Evolutionary conservation across 2,329 filamentous ascomycete species (phyloP).

Genomic region (Zymoseptoria brevis): DNA sequence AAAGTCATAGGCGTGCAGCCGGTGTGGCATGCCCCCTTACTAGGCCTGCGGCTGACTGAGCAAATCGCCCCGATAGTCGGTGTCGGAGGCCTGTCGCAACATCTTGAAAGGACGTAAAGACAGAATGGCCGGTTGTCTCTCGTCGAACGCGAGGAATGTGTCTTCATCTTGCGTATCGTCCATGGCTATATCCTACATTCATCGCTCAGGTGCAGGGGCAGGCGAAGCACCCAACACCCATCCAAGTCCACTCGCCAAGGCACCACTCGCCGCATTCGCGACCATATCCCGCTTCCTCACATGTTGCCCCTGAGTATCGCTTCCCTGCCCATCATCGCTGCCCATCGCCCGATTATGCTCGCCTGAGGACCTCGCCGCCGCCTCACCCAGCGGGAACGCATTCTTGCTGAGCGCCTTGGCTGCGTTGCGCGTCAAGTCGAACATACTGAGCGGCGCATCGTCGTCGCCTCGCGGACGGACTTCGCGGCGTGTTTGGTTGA

Average conservation of each 20-base stretch:
- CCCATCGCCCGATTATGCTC: constrained; percentile 13
- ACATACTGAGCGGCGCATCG: constrained; percentile 46
- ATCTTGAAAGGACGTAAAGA: too few relatives aligned
- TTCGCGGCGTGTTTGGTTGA: constrained; percentile 36
- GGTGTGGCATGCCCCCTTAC: too few relatives aligned
- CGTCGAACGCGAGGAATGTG: too few relatives aligned
- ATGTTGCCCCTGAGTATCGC: constrained; percentile 30
- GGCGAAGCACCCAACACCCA: constrained; percentile 53
- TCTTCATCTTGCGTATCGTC: too few relatives aligned
- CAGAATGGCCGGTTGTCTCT: too few relatives aligned
- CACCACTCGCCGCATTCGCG: constrained; percentile 56
- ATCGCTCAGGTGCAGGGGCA: constrained; percentile 1
- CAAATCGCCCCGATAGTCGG: too few relatives aligned
- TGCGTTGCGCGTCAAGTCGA: constrained; percentile 45
- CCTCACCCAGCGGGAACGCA: constrained; percentile 38
- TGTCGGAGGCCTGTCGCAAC: too few relatives aligned
- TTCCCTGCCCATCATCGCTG: constrained; percentile 18
- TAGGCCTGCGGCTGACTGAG: too few relatives aligned
- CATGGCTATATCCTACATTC: background rate
- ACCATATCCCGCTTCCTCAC: constrained; percentile 66
- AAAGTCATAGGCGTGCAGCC: background rate
- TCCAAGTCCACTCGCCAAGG: constrained; percentile 54
- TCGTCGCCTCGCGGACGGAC: constrained; percentile 33
- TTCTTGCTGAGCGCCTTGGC: constrained; percentile 39
- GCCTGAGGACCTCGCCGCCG: constrained; percentile 8